Conservation (phyloP, 352 stramenopile genomes). For the Saprolegnia diclina region DNA sequence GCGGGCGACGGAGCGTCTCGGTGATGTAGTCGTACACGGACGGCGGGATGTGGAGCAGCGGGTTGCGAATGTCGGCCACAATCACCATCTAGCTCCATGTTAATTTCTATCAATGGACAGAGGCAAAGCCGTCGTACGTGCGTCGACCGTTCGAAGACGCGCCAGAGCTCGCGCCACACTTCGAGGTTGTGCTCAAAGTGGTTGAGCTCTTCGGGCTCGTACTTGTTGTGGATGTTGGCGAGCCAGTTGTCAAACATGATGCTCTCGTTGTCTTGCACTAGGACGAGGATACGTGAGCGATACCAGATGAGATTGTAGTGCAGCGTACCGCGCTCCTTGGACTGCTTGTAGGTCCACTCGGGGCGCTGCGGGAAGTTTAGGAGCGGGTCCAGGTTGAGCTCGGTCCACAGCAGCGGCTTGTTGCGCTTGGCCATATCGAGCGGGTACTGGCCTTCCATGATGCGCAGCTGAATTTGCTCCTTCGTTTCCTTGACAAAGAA, state of each 20-base stretch:
- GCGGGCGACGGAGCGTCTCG: slow-evolving; percentile 61
- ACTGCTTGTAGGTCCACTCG: slow-evolving; percentile 71
- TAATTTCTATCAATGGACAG: not conserved
- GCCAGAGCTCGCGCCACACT: slow-evolving; percentile 30
- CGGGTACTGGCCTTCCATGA: slow-evolving; percentile 75
- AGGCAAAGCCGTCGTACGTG: slow-evolving; percentile 53
- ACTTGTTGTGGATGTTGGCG: slow-evolving; percentile 79
- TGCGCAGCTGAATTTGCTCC: slow-evolving; percentile 77
- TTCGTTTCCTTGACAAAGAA: slow-evolving; percentile 85
- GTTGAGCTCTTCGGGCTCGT: slow-evolving; percentile 54
- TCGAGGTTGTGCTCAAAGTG: slow-evolving; percentile 31
- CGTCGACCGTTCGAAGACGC: slow-evolving; percentile 26
- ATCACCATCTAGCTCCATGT: slow-evolving; percentile 28
- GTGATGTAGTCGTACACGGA: slow-evolving; percentile 79
- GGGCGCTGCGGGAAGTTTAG: slow-evolving; percentile 69
- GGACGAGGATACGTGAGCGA: slow-evolving; percentile 1
- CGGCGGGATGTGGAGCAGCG: slow-evolving; percentile 43
- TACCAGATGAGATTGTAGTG: too few species aligned
- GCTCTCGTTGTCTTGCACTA: slow-evolving; percentile 72
- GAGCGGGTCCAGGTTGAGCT: slow-evolving; percentile 55
- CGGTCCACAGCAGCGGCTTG: slow-evolving; percentile 50
- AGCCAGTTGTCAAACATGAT: slow-evolving; percentile 85
- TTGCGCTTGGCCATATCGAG: slow-evolving; percentile 48
- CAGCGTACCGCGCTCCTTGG: slow-evolving; percentile 62
- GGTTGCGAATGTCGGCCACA: slow-evolving; percentile 28